Evolutionary conservation across 2,329 filamentous ascomycete genomes (phyloP), one percentile per base, ranked within the genome.

Genomic region (Scedosporium minutisporum): DNA sequence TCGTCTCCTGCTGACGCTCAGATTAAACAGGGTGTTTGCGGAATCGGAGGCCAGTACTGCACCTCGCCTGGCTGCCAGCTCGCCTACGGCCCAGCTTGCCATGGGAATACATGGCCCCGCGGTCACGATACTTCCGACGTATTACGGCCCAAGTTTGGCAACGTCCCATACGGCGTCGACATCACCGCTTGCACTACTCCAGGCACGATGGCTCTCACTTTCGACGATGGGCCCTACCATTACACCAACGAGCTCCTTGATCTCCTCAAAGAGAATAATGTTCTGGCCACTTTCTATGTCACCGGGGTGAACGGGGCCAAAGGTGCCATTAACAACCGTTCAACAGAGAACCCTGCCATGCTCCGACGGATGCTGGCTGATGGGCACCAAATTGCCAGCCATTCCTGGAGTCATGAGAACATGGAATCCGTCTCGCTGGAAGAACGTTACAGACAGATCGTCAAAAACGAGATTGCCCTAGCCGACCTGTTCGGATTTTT

Each of bases 31-130:
- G 60, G 60, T 23, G 4, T 61, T 10, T 61, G 46, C 48, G 60
- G 60, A 42, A 61, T 48, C 33, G 60, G 60, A 1, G 60, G 60
- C 38, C 46, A 23, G 23, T 85, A 86, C 71, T 88, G 86, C 72
- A 77, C 78, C 33, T 80, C 84, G 21, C 86, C 86, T 2, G 80
- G 85, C 61, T 88, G 86, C 68, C 78, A 84, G 69, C 82, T 86
- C 67, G 73, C 80, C 66, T 86, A 83, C 66, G 83, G 83, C n/a
- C 77, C 84, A 21, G 79, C 73, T 3, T 88, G 86, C 66, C 84
- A 87, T 66, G 84, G 80, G 61, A 87, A 87, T 66, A 76, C 67
- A 78, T 83, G 60, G 64, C 79, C 65, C 3, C 63, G 65, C 0
- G 86, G 86, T 1, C 74, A 76, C 7, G 81, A 84, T 64, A 88